These are phyloP conservation scores for Fraxinus nigra DNA, from an alignment of 305 asterid species.

Conservation along the genomic window DNA sequence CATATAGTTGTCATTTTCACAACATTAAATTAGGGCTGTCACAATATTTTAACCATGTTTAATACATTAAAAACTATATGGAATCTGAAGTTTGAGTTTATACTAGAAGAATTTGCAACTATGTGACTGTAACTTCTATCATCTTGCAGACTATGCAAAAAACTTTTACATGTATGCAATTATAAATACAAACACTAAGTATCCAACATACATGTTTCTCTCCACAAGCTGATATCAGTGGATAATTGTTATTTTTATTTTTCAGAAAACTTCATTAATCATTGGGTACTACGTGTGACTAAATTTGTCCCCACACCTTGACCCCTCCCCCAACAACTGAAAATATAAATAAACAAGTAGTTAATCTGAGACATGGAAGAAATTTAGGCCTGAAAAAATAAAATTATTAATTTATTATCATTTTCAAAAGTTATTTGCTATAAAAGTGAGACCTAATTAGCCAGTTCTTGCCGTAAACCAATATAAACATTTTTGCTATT, in stretches of 20 bases:
- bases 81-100: neutral
- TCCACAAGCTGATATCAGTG: neutral
- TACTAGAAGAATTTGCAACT: neutral
- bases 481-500: neutral
- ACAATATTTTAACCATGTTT: neutral
- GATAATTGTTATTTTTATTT: neutral
- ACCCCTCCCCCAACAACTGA: neutral
- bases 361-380: neutral
- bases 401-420: neutral
- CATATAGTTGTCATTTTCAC: neutral
- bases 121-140: neutral
- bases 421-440: neutral
- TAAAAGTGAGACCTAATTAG: neutral
- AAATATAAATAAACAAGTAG: neutral
- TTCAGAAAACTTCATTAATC: neutral
- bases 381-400: neutral
- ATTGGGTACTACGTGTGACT: neutral
- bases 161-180: neutral
- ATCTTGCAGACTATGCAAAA: neutral
- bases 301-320: neutral
- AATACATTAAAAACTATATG: neutral
- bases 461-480: neutral
- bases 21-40: neutral
- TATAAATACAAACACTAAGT: neutral
- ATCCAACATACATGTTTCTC: neutral